These are phyloP conservation scores for Myochromella boudieri DNA, from an alignment of 768 basidiomycete species.

Conservation along the genomic window DNA sequence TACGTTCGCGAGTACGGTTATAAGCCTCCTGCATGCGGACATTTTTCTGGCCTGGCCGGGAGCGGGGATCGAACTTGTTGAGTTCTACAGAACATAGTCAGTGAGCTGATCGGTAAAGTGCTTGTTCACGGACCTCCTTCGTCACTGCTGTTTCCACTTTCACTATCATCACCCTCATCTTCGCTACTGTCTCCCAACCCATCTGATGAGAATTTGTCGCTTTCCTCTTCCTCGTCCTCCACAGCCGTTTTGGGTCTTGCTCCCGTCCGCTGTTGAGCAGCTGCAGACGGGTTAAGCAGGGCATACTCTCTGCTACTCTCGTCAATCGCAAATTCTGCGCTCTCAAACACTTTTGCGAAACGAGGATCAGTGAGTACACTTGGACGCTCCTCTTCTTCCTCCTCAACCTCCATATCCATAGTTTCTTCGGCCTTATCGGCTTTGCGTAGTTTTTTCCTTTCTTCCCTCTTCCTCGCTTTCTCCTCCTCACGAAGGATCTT, in stretches of 20 bases:
- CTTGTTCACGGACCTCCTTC: conserved; percentile 48
- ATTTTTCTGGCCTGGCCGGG: conserved; percentile 49
- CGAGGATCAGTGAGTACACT: conserved; percentile 81
- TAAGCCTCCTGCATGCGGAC: conserved; percentile 46
- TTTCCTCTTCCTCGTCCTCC: conserved; percentile 88
- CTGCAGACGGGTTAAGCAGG: conserved; percentile 88
- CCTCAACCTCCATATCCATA: conserved; percentile 29
- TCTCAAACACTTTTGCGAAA: conserved; percentile 87
- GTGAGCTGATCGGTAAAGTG: no score
- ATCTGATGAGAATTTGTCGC: conserved; percentile 65
- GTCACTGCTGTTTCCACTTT: conserved; percentile 51
- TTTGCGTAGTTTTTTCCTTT: conserved; percentile 50
- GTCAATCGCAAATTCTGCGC: conserved; percentile 91
- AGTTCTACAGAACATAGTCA: conserved; percentile 31
- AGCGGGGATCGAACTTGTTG: conserved; percentile 49
- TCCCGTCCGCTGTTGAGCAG: conserved; percentile 46
- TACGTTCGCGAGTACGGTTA: conserved; percentile 38
- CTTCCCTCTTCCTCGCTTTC: conserved; percentile 53
- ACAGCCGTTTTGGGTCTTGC: conserved; percentile 70
- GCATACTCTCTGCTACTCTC: conserved; percentile 85
- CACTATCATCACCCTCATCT: conserved; percentile 41
- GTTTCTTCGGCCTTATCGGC: conserved; percentile 38
- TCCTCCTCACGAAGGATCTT: conserved; percentile 71
- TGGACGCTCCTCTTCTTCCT: conserved; percentile 33
- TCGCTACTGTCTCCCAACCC: conserved; percentile 43